phyloP scores from a whole-genome alignment of 306 rosid genomes.

The Lathyrus tuberosus region DNA sequence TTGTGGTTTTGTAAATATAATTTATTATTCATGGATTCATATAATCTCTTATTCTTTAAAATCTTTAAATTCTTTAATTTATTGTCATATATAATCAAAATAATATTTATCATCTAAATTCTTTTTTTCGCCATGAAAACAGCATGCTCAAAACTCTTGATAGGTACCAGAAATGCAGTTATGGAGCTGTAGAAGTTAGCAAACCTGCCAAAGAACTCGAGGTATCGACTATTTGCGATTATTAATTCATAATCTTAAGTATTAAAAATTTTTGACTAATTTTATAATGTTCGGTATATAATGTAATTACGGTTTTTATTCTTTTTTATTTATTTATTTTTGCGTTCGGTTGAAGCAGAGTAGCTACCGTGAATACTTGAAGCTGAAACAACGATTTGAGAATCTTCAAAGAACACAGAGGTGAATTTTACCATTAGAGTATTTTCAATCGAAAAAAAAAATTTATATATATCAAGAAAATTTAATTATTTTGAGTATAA shows the following conservation, averaged over 20 bases:
- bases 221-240: slow-evolving; percentile 44
- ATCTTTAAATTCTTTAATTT: too few relatives aligned
- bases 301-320: background rate
- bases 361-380: slow-evolving; percentile 90
- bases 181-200: slow-evolving; percentile 87
- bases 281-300: too few relatives aligned
- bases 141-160: slow-evolving; percentile 53
- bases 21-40: too few relatives aligned
- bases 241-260: background rate
- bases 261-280: background rate
- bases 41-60: background rate
- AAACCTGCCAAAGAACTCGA: slow-evolving; percentile 90
- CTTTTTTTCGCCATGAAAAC: background rate
- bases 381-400: slow-evolving; percentile 81
- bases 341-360: slow-evolving; percentile 52
- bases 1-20: background rate
- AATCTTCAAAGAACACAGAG: slow-evolving; percentile 91
- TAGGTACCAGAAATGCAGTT: slow-evolving; percentile 90
- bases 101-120: background rate
- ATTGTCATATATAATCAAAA: too few relatives aligned
- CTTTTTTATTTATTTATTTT: slow-evolving; percentile 14
- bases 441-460: too few relatives aligned
- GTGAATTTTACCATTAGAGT: slow-evolving; percentile 37
- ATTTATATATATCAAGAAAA: background rate
- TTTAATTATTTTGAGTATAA: background rate